phyloP scores from a whole-genome alignment of 192 early-diverging fungal species.

The Backusella tarrabulga region DNA sequence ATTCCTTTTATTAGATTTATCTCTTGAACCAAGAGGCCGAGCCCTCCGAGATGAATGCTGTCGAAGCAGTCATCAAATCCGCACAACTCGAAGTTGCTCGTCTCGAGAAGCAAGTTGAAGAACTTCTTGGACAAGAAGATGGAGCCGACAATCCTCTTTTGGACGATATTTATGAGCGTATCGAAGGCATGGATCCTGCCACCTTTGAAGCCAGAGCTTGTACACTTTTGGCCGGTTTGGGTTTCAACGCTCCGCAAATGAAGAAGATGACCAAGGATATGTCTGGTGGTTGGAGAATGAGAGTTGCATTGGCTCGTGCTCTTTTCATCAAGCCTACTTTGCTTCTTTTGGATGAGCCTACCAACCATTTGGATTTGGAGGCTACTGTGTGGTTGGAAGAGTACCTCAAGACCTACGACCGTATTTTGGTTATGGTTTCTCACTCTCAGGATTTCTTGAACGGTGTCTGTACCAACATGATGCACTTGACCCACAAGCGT shows the following conservation, averaged over 20 bases:
- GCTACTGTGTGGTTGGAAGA: constrained; percentile 72
- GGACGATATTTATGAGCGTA: constrained; percentile 96
- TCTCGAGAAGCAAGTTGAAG: constrained; percentile 91
- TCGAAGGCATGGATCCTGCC: constrained; percentile 86
- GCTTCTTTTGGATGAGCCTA: constrained; percentile 50
- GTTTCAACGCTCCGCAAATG: constrained; percentile 89
- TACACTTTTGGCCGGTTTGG: constrained; percentile 90
- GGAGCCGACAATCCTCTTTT: constrained; percentile 84
- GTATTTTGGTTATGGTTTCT: constrained; percentile 78
- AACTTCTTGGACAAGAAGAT: constrained; percentile 76
- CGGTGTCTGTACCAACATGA: constrained; percentile 87
- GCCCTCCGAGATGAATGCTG: constrained; percentile 88
- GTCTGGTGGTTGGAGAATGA: constrained; percentile 99
- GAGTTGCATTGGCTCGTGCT: constrained; percentile 94
- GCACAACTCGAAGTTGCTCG: constrained; percentile 89
- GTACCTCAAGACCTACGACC: constrained; percentile 70
- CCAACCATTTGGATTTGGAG: constrained; percentile 74
- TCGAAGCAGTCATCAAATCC: constrained; percentile 88
- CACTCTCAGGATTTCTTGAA: constrained; percentile 78
- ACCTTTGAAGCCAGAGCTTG: constrained; percentile 95
- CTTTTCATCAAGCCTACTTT: constrained; percentile 81
- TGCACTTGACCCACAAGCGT: constrained; percentile 88
- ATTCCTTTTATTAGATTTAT: constrained; percentile 58
- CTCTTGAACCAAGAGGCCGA: constrained; percentile 95
- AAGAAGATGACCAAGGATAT: constrained; percentile 91